Base-by-base conservation (phyloP, 768 basidiomycete species). In the Leucogyrophana mollusca region DNA sequence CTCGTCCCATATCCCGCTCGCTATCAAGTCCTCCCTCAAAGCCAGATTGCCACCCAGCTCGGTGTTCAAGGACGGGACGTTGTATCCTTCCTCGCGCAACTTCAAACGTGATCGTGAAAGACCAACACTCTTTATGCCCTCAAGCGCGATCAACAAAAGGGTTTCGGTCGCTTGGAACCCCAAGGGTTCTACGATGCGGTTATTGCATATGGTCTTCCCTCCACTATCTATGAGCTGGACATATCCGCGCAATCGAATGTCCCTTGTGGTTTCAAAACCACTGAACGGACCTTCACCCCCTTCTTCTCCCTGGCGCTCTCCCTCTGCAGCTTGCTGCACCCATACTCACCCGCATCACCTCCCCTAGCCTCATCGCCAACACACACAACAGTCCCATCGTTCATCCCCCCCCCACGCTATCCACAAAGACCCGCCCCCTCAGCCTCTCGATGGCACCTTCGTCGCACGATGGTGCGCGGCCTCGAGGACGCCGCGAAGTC, bases 121-220 rank as follows among this genome's bases (percentile, higher is more conserved):
- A 57, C 62, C 2, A 13, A 45, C 8, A 48, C 58, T 0, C 13
- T 65, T 1, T 65, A 52, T 37, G 49, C 53, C 0, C 35, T 66
- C 10, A 47, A 62, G 42, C 48, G 59, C 0, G 63, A 67, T 34
- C 64, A 68, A 33, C 65, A 52, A 56, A 68, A 68, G 30, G 65
- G 65, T 1, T 67, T 66, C 39, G 66, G 66, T 32, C 49, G 52
- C 35, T 50, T 69, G 0, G 45, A 42, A 7, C 65, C 64, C 0
- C 32, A 64, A 43, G 64, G 66, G 0, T 66, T 66, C 47, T 65
- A 68, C 38, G 64, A 68, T 47, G 63, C 65, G 3, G 33, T 68
- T 2, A 17, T 14, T 0, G 61, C 65, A 0, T 66, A 66, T 40
- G 55, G 58, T 8, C 51, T 66, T 1, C 63, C 64, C 0, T 1